Conservation (phyloP, 1,139 yeast genomes). For the Blastobotrys raffinosifermentans region DNA sequence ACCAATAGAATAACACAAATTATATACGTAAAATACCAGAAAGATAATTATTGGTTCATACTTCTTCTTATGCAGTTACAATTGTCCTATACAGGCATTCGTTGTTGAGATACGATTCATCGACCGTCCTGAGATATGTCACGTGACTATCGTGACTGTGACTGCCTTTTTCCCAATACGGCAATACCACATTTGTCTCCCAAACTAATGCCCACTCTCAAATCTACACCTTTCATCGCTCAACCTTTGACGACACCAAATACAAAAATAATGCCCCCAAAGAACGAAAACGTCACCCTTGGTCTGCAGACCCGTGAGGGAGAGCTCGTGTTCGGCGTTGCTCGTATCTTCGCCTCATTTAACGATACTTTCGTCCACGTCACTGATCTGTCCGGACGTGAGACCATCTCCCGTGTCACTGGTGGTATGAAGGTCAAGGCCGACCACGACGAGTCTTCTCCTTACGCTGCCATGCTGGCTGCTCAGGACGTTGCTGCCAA, state of each 20-base stretch:
- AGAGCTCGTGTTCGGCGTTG: conserved; percentile 99
- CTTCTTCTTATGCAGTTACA: too few relatives aligned
- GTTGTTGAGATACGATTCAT: too few relatives aligned
- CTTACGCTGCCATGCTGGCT: conserved; percentile 99
- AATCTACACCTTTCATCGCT: neutral
- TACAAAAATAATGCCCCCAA: neutral
- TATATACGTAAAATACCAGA: too few relatives aligned
- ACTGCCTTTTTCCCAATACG: conserved; percentile 2
- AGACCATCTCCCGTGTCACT: conserved; percentile 99
- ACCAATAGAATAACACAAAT: too few relatives aligned
- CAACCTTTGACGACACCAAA: neutral
- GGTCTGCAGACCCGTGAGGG: conserved; percentile 90
- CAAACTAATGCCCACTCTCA: too few relatives aligned
- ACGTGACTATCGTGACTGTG: too few relatives aligned
- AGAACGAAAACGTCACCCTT: conserved; percentile 50
- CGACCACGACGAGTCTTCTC: conserved; percentile 99
- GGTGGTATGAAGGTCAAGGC: conserved; percentile 99
- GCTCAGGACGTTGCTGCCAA: conserved; percentile 99
- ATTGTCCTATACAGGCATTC: too few relatives aligned
- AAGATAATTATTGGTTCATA: too few relatives aligned
- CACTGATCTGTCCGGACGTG: conserved; percentile 99
- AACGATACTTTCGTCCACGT: conserved; percentile 99
- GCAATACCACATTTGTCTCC: too few relatives aligned
- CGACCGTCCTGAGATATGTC: too few relatives aligned
- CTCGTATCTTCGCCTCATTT: conserved; percentile 98